Base-by-base conservation (phyloP, 2,329 filamentous ascomycete species). In the Alternaria sp. region DNA sequence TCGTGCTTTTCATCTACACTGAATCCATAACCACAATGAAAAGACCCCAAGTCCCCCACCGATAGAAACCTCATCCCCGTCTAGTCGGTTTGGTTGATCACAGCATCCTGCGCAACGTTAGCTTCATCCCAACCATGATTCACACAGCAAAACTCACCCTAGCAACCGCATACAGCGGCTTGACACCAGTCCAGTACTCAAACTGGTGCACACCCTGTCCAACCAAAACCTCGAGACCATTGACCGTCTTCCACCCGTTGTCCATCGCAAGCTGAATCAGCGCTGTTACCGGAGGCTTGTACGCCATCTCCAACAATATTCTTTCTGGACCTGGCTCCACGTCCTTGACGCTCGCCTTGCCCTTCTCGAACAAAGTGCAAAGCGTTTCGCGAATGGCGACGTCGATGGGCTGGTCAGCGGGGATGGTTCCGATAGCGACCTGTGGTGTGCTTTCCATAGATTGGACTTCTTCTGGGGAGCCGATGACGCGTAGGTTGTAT, bases 301-400 rank as follows among this genome's bases (percentile, higher is more conserved):
- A 99, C 2, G 96, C 95, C 94, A 99, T 97, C 80, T 99, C 96
- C 4, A 98, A 82, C 64, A 98, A 81, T 12, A 96, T 81, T 6
- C 80, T 80, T 55, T 81, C 80, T 23, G 77, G 77, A 9, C 57
- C 70, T 1, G 59, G 57, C 12, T 67, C 62, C 25, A 68, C 68
- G n/a, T 56, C 57, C 65, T 50, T 55, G 4, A 63, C 57, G 3
- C 50, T 56, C 7, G 51, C 45, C 26, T 74, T 72, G 4, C 71
- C 74, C 43, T 74, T 77, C 23, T 79, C 75, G 66, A 90, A 87
- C 61, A 89, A 78, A 4, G 79, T 72, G 67, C 82, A 82, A 15
- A 97, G 81, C 2, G 91, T 84, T 69, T 90, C 88, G 21, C 87
- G 85, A 80, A 97, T 89, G 11, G 81, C 82, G 1, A 86, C 73